Conservation (phyloP, 2,329 filamentous ascomycete genomes). For the Nakataea oryzae region DNA sequence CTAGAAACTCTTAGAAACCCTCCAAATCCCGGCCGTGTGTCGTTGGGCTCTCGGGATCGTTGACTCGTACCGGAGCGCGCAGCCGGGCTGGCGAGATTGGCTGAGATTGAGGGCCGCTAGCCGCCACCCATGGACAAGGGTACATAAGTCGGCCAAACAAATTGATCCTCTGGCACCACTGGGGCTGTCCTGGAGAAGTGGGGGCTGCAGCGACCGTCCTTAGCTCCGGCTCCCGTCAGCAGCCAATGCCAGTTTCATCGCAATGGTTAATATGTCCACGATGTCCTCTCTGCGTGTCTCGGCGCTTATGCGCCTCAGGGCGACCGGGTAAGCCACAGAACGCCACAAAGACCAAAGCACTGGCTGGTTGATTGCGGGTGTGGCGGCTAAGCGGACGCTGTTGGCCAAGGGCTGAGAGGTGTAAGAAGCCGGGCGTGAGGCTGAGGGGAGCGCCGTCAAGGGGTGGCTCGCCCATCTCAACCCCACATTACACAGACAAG, state of each 20-base stretch:
- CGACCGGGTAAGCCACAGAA: too few species aligned
- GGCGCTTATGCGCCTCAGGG: too few species aligned
- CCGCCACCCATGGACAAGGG: background rate
- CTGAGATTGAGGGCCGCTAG: background rate
- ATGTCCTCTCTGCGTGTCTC: too few species aligned
- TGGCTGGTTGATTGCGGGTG: background rate
- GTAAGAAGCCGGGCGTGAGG: background rate
- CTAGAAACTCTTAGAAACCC: background rate
- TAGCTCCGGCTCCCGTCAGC: background rate
- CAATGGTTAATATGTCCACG: too few species aligned
- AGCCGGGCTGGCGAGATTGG: background rate
- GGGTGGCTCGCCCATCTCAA: background rate
- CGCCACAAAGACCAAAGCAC: background rate
- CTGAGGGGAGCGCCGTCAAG: background rate
- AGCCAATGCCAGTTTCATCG: background rate
- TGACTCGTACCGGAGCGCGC: background rate
- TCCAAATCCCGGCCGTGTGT: background rate
- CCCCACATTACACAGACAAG: background rate
- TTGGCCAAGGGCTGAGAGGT: background rate
- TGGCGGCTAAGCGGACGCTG: background rate
- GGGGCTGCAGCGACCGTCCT: background rate
- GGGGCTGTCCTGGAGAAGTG: background rate
- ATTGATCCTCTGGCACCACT: background rate
- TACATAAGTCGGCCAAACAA: background rate
- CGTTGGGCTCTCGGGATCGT: background rate